Conservation (phyloP, 2,329 filamentous ascomycete genomes). For the Geosmithia putterillii region DNA sequence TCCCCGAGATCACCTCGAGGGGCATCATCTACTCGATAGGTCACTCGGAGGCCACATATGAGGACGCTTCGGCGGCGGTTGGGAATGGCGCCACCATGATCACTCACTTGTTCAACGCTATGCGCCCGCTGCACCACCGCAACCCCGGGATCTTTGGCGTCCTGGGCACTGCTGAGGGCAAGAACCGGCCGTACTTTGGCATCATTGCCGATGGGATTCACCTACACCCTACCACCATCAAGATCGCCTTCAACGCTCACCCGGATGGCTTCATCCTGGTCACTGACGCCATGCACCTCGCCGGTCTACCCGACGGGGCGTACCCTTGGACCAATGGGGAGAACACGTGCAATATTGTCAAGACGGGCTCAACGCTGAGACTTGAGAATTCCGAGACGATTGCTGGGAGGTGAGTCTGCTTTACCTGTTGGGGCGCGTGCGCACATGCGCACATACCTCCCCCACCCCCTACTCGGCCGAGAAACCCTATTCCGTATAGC, state of each 20-base stretch:
- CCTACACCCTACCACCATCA: constrained; percentile 75
- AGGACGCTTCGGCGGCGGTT: constrained; percentile 62
- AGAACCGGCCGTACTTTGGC: constrained; percentile 64
- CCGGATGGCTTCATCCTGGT: constrained; percentile 78
- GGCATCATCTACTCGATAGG: constrained; percentile 72
- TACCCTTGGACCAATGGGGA: constrained; percentile 78
- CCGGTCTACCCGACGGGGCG: constrained; percentile 70
- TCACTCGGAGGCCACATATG: constrained; percentile 79
- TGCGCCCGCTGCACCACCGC: constrained; percentile 81
- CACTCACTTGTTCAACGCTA: constrained; percentile 89
- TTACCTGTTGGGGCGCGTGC: no score
- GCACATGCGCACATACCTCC: neutral
- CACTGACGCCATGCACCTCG: constrained; percentile 83
- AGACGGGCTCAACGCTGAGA: constrained; percentile 59
- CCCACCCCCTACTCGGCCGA: neutral
- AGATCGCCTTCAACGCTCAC: constrained; percentile 80
- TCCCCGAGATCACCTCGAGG: constrained; percentile 50
- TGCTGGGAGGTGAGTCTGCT: constrained; percentile 56
- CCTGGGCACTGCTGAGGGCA: constrained; percentile 52
- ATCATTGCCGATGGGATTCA: constrained; percentile 88
- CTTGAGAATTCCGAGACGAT: constrained; percentile 70
- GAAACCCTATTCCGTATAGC: neutral
- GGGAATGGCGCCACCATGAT: constrained; percentile 75
- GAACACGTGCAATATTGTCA: constrained; percentile 45
- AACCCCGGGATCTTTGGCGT: constrained; percentile 86